A percentile compares a stretch with the other conserved stretches of the same genome.
phyloP scores from a whole-genome alignment of 306 rosid genomes.

The Crotalaria pallida region DNA sequence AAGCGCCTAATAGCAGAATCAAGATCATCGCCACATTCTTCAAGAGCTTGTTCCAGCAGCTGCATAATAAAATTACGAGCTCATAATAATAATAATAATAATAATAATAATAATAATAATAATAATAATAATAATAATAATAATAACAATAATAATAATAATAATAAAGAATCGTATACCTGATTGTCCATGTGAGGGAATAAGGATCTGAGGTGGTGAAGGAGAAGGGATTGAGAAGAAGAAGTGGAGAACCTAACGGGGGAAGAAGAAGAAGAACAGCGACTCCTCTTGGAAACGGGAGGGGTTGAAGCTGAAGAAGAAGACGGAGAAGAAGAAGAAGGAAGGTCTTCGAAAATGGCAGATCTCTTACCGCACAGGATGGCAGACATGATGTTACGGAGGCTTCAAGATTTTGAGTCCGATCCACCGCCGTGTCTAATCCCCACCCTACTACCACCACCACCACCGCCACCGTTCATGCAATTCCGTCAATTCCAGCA shows the following conservation, averaged over 20 bases:
- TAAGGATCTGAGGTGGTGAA: conserved; percentile 48
- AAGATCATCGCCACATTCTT: conserved; percentile 68
- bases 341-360: conserved; percentile 60
- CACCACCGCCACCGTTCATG: conserved; percentile 54
- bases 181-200: conserved; percentile 81
- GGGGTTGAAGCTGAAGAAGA: conserved; percentile 38
- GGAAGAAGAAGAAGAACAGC: conserved; percentile 59
- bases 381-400: conserved; percentile 94
- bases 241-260: conserved; percentile 42
- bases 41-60: conserved; percentile 70
- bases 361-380: conserved; percentile 96
- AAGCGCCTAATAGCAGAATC: conserved; percentile 74
- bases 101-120: too few species aligned
- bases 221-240: conserved; percentile 21
- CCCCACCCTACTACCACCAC: conserved; percentile 22
- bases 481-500: background rate
- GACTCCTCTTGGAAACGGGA: conserved; percentile 57
- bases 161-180: conserved; percentile 31
- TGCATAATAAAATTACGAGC: background rate
- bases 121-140: too few species aligned
- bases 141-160: too few species aligned
- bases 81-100: too few species aligned
- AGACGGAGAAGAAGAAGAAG: conserved; percentile 25
- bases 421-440: conserved; percentile 31
- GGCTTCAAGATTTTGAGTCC: conserved; percentile 31